A percentile compares a stretch with the other conserved stretches of the same genome.
Evolutionary conservation across 306 rosid genomes (phyloP).

Genomic region (Inga laurina): DNA sequence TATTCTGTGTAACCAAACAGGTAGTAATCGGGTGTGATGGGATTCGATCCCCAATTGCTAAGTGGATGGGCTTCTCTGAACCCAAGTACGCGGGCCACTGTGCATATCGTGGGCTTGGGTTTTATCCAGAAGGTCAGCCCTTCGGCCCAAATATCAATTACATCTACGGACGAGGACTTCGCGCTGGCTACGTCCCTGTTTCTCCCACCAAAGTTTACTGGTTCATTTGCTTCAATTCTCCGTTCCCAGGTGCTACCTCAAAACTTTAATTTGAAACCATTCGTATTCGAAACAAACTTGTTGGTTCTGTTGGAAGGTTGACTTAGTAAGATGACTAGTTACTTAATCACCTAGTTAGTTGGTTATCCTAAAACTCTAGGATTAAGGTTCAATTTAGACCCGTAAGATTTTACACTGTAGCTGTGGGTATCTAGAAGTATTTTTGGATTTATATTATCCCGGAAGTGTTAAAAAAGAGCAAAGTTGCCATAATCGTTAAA

Average conservation of each 20-base stretch:
- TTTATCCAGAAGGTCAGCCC: conserved; percentile 68
- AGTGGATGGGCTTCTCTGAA: conserved; percentile 85
- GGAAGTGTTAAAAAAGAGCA: too few relatives aligned
- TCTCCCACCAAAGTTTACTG: conserved; percentile 89
- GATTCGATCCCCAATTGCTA: conserved; percentile 79
- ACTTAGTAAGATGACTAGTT: background rate
- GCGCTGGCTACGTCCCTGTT: conserved; percentile 85
- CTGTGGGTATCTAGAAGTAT: too few relatives aligned
- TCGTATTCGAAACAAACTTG: background rate
- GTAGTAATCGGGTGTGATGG: conserved; percentile 93
- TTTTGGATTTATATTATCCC: too few relatives aligned
- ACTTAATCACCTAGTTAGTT: background rate
- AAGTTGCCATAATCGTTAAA: too few relatives aligned
- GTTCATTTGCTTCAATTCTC: conserved; percentile 83
- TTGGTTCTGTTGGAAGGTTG: background rate
- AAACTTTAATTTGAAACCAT: background rate
- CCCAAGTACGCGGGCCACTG: conserved; percentile 73
- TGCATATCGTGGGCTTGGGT: conserved; percentile 78
- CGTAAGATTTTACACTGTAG: too few relatives aligned
- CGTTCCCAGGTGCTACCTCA: conserved; percentile 67
- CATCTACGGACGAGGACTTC: conserved; percentile 75
- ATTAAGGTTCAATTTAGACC: too few relatives aligned
- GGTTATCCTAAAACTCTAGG: background rate
- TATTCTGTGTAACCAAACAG: conserved; percentile 36
- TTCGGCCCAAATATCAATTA: conserved; percentile 62